phyloP scores from a whole-genome alignment of 2,329 filamentous ascomycete species.

The Fusarium chuoi region DNA sequence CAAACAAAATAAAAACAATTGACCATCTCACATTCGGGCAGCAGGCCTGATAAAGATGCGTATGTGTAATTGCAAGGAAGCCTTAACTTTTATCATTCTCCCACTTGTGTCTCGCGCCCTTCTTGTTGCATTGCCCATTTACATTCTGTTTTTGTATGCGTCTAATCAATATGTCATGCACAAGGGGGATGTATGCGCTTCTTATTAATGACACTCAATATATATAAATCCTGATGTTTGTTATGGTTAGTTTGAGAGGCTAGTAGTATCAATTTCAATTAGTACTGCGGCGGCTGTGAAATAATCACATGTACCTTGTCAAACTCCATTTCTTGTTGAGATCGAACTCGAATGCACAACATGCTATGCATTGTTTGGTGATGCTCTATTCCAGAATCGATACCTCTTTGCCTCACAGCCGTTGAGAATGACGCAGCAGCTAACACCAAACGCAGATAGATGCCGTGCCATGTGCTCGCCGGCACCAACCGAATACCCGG shows the following conservation, averaged over 20 bases:
- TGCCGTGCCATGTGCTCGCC: constrained; percentile 22
- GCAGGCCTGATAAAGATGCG: background rate
- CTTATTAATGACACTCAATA: background rate
- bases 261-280: background rate
- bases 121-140: background rate
- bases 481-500: constrained; percentile 23
- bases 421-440: constrained; percentile 26
- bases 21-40: background rate
- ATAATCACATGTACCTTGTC: background rate
- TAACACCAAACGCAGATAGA: background rate
- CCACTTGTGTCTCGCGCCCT: background rate
- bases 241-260: background rate
- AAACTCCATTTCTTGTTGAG: background rate
- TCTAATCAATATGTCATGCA: background rate
- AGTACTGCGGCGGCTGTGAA: background rate
- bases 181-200: background rate
- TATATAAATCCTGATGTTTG: background rate
- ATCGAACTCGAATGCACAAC: background rate
- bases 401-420: background rate
- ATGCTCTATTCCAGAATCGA: background rate
- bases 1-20: background rate
- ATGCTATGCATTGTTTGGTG: background rate
- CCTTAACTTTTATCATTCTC: background rate
- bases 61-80: background rate
- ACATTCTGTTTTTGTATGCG: background rate